A percentile compares a stretch with the other conserved stretches of the same genome.
Conservation (phyloP, 2,329 filamentous ascomycete genomes). For the Alternaria ethzedia region DNA sequence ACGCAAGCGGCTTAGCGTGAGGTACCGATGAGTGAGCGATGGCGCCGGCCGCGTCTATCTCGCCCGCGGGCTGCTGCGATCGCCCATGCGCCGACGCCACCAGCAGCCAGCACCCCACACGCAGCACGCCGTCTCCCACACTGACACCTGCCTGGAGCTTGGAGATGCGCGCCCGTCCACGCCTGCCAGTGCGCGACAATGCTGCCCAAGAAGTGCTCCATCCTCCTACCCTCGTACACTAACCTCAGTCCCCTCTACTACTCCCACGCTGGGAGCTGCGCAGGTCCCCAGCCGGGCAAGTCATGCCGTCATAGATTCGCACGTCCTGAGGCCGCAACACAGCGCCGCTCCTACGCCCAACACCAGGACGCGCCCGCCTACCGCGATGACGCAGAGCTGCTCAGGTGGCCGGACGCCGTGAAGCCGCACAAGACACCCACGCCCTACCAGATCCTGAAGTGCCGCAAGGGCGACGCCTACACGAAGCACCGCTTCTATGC, state of each 20-base stretch:
- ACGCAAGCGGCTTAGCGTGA: background rate
- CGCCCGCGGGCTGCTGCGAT: background rate
- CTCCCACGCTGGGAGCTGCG: conserved; percentile 28
- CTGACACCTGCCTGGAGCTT: conserved; percentile 5
- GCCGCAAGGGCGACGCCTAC: conserved; percentile 70
- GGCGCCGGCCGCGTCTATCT: background rate
- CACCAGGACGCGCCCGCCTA: conserved; percentile 21
- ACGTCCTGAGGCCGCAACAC: conserved; percentile 27
- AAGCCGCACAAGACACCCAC: conserved; percentile 64
- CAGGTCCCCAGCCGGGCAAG: conserved; percentile 18
- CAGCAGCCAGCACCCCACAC: conserved; percentile 12
- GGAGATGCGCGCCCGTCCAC: conserved; percentile 30
- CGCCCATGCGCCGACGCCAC: conserved; percentile 1
- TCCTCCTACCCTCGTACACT: conserved; percentile 28
- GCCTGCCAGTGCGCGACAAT: conserved; percentile 38
- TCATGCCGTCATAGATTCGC: conserved; percentile 50
- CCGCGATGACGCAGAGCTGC: conserved; percentile 28
- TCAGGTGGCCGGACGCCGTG: conserved; percentile 41
- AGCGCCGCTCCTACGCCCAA: conserved; percentile 37
- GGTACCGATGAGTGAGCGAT: background rate
- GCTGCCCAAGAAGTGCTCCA: conserved; percentile 42
- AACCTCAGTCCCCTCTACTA: conserved; percentile 23
- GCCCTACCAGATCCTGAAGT: conserved; percentile 86
- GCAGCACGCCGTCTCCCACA: conserved; percentile 3
- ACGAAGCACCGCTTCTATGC: conserved; percentile 85